phyloP scores from a whole-genome alignment of 495 filamentous ascomycete genomes.

The Penicillium diatomitis region DNA sequence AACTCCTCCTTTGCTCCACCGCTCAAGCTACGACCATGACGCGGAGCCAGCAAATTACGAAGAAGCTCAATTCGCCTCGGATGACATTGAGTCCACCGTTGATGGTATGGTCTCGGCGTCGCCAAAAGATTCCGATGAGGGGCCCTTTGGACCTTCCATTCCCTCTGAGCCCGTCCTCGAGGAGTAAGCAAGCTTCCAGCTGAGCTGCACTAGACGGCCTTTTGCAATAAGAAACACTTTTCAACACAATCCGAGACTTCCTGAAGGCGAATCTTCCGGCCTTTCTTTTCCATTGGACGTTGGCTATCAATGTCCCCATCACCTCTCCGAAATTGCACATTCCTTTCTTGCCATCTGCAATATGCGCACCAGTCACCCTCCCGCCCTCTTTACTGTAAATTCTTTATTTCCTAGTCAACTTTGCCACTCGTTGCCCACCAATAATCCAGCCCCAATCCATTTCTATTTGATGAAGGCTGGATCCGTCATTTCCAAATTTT shows the following conservation, averaged over 20 bases:
- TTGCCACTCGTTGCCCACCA: conserved; percentile 4
- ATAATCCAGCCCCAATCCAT: conserved; percentile 10
- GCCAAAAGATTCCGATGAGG: conserved; percentile 22
- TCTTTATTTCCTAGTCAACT: background rate
- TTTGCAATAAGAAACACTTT: no score
- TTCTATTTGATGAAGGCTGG: conserved; percentile 7
- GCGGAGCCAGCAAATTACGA: conserved; percentile 44
- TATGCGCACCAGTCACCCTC: no score
- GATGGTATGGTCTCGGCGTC: conserved; percentile 33
- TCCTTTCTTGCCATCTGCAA: no score
- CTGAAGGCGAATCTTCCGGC: conserved; percentile 1
- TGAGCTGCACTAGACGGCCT: no score
- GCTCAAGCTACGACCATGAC: conserved; percentile 63
- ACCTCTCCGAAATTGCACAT: no score
- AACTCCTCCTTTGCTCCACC: conserved; percentile 63
- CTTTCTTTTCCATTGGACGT: conserved; percentile 5
- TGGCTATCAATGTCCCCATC: background rate
- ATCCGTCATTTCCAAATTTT: conserved; percentile 15
- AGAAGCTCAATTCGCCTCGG: conserved; percentile 20
- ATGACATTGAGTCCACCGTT: conserved; percentile 34
- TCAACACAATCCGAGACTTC: no score
- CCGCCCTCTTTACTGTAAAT: background rate
- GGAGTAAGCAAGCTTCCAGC: background rate
- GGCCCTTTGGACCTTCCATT: conserved; percentile 33
- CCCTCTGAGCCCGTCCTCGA: conserved; percentile 5